Base-by-base conservation (phyloP, 2,329 filamentous ascomycete genomes). In the Claviceps pazoutovae region DNA sequence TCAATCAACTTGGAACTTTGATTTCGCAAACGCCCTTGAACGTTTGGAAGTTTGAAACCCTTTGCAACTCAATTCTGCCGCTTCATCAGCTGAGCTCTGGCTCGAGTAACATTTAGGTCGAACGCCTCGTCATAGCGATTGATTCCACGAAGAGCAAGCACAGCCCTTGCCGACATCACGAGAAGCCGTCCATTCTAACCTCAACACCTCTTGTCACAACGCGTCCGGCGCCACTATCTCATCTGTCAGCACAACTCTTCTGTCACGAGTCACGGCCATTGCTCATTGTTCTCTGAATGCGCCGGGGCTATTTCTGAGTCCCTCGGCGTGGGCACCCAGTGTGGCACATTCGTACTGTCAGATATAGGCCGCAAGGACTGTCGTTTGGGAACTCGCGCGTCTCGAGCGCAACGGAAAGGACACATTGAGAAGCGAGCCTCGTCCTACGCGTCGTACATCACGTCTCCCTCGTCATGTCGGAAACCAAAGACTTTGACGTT, bases 401-500 rank as follows among this genome's bases (percentile, higher is more conserved):
- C 34, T 23, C 16, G 11, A 38, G 9, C 16, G 34, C 34, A 48
- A 23, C 7, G 38, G 34, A 23, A 38, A 11, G 26, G 26, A 9
- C 26, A 30, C 8, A 30, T 9, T 30, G 26, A 37, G 30, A 34
- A 37, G n/a, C 16, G n/a, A 34, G 11, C 7, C 26, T 30, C 9
- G n/a, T 46, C 44, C 26, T 9, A 14, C 41, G 17, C 41, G 17
- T 23, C 13, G 16, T 36, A 36, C 11, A 11, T 9, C 19, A 11
- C 13, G 13, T 17, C 7, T 26, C 37, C 30, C n/a, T 19, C 30
- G 46, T 42, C 37, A 66, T 66, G 61, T 53, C 66, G 17, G 66
- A 69, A 2, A 56, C 62, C 50, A 69, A 67, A 47, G 68, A 71
- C 4, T 71, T 71, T 42, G 67, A 71, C 41, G 60, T 70, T 21